phyloP scores from a whole-genome alignment of 2,329 filamentous ascomycete species.

The Ceratocystis cubensis region DNA sequence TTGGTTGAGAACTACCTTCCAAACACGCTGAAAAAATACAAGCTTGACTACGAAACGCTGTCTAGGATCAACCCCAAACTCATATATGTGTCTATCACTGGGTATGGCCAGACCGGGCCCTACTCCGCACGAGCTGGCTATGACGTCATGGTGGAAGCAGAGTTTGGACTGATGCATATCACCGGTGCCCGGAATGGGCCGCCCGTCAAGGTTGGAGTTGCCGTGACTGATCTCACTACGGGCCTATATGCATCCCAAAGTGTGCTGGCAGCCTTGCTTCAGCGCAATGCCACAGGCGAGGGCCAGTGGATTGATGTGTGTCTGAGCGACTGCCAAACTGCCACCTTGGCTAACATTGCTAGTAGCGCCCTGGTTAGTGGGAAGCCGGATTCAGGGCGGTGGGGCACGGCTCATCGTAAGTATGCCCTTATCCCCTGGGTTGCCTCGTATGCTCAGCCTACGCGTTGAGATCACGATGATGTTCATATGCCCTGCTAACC shows the following conservation, averaged over 20 bases:
- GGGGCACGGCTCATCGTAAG: conserved; percentile 90
- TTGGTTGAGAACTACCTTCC: conserved; percentile 96
- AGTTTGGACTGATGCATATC: conserved; percentile 97
- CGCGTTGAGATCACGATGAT: neutral
- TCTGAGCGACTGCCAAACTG: conserved; percentile 87
- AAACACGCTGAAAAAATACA: conserved; percentile 77
- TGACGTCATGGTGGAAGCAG: conserved; percentile 98
- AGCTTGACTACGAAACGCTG: conserved; percentile 74
- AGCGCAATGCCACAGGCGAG: conserved; percentile 56
- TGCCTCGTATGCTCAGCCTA: neutral
- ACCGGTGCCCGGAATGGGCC: conserved; percentile 78
- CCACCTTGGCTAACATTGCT: conserved; percentile 87
- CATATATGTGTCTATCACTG: conserved; percentile 93
- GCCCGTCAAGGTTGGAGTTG: conserved; percentile 93
- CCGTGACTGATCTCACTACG: conserved; percentile 90
- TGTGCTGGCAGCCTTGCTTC: conserved; percentile 86
- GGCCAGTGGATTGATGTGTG: conserved; percentile 90
- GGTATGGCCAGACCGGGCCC: conserved; percentile 90
- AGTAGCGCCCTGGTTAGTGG: conserved; percentile 84
- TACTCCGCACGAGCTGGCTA: conserved; percentile 82
- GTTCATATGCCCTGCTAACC: conserved; percentile 2
- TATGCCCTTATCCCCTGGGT: conserved; percentile 17
- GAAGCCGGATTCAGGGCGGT: conserved; percentile 73
- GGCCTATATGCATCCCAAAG: conserved; percentile 90
- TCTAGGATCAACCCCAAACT: conserved; percentile 69